Conservation (phyloP, 768 basidiomycete genomes). For the Termitomyces sp. region DNA sequence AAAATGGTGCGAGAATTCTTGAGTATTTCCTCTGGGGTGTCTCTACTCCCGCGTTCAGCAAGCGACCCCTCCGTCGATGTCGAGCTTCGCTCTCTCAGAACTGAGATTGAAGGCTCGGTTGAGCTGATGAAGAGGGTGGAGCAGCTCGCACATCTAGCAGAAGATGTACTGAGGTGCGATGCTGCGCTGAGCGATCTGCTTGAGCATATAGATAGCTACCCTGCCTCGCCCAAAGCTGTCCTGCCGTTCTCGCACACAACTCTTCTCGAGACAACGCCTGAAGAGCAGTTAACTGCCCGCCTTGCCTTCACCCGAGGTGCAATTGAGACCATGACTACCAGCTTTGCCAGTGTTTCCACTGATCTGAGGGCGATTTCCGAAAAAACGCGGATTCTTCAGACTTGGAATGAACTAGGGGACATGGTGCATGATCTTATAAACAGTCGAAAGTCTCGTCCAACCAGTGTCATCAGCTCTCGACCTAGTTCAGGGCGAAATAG, state of each 20-base stretch:
- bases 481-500: conserved; percentile 59
- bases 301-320: conserved; percentile 59
- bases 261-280: conserved; percentile 45
- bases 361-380: conserved; percentile 66
- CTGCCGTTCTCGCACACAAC: conserved; percentile 51
- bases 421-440: conserved; percentile 72
- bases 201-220: conserved; percentile 85
- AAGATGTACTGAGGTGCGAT: conserved; percentile 58
- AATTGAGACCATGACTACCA: conserved; percentile 46
- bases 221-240: conserved; percentile 51
- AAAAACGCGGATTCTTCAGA: conserved; percentile 66
- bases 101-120: conserved; percentile 54
- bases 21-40: conserved; percentile 42
- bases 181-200: conserved; percentile 79
- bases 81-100: conserved; percentile 61
- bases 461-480: conserved; percentile 62
- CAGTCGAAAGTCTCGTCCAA: conserved; percentile 62
- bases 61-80: conserved; percentile 43
- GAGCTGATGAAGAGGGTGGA: conserved; percentile 51
- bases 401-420: conserved; percentile 78
- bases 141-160: conserved; percentile 52
- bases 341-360: conserved; percentile 42
- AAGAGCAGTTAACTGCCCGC: conserved; percentile 65
- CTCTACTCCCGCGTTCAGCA: conserved; percentile 42
- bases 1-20: conserved; percentile 48